Evolutionary conservation across 768 basidiomycete genomes (phyloP), one percentile per base, ranked within the genome.

Genomic region (Mycena leptocephala): DNA sequence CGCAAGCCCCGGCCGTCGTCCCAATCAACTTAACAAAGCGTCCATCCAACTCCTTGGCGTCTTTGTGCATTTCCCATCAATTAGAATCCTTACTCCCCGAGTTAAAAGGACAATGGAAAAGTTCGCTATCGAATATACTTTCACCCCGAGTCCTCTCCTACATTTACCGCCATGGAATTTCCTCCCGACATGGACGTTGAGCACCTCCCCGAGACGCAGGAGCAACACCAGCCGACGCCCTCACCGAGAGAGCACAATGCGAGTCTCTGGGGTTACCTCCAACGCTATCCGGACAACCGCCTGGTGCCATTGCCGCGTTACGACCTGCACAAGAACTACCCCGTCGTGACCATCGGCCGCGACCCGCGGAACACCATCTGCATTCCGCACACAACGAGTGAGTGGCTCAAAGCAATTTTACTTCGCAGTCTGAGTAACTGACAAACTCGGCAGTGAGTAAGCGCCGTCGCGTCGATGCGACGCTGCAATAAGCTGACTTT

Each of bases 361-460:
- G 87, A 88, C 75, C 81, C 73, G 0, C 85, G 85, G 70, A 91
- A 93, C 51, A 83, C 91, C 28, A 84, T 96, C 32, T 89, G 91
- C 10, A 92, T 74, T 7, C 35, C 46, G 16, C n/a, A 53, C 22
- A 11, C 0, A 3, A 58, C 3, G n/a, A 73, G 72, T 73, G 72
- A 73, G 73, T 74, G 56, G 72, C 56, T 37, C 41, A n/a, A 11
- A 16, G 24, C 9, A 9, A 6, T 63, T 9, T 48, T 16, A 41
- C 24, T 59, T n/a, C n/a, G n/a, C n/a, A n/a, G 39, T n/a, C 28
- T 10, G 18, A 6, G 5, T 22, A 18, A 22, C 53, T 55, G 55
- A 73, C 32, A n/a, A n/a, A 93, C 18, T 89, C 88, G 85, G 94
- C 90, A 89, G 90, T 96, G 80, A 95, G 95, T 96, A 76, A 86